Percentiles rank a stretch among this genome's conserved stretches.
Conservation (phyloP, 129 eudicot species). For the Lonicera japonica region DNA sequence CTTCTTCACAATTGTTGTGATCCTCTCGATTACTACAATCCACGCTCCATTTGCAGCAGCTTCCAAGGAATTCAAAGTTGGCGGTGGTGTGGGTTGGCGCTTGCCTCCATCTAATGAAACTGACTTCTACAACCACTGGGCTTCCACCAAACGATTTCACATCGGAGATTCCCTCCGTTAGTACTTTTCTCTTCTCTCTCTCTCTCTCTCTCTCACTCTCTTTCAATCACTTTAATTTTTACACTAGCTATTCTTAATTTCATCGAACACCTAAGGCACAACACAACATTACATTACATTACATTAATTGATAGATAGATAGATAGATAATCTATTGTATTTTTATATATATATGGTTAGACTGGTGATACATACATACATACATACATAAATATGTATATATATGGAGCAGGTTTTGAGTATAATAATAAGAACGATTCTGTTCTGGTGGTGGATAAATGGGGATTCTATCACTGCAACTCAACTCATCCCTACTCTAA, state of each 20-base stretch:
- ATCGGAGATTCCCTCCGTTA: slow-evolving; percentile 45
- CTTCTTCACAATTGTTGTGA: slow-evolving; percentile 7
- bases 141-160: slow-evolving; percentile 25
- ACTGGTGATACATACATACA: too few relatives aligned
- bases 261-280: too few relatives aligned
- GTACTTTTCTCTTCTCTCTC: slow-evolving; percentile 18
- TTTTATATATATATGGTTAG: too few relatives aligned
- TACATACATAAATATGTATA: too few relatives aligned
- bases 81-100: slow-evolving; percentile 37
- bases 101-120: slow-evolving; percentile 26
- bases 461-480: slow-evolving; percentile 62
- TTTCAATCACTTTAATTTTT: too few relatives aligned
- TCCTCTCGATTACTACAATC: not conserved
- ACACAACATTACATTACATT: too few relatives aligned
- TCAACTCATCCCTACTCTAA: slow-evolving; percentile 25
- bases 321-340: too few relatives aligned
- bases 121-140: slow-evolving; percentile 28
- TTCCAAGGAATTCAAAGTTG: slow-evolving; percentile 34
- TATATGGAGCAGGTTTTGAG: slow-evolving; percentile 37
- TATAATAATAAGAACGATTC: slow-evolving; percentile 62
- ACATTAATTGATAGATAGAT: too few relatives aligned
- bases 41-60: slow-evolving; percentile 11
- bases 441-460: slow-evolving; percentile 49
- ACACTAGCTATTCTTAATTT: too few relatives aligned
- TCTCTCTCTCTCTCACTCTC: too few relatives aligned